Percentiles rank a stretch among this genome's conserved stretches.
phyloP scores from a whole-genome alignment of 1,284 basidiomycete genomes.

The Ceratobasidium sp. region DNA sequence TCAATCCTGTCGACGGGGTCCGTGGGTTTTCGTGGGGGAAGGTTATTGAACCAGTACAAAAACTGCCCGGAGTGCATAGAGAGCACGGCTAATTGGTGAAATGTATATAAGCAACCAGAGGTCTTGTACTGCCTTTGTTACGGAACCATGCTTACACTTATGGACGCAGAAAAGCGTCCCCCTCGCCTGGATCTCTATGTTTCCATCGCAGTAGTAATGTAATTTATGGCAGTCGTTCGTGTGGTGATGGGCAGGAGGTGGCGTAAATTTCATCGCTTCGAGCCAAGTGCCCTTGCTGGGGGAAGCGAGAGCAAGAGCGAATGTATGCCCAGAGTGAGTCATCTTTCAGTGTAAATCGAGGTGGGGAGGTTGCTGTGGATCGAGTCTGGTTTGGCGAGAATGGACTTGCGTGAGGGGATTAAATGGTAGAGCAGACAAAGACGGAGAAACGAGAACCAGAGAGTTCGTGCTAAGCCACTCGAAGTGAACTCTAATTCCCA shows the following conservation, averaged over 20 bases:
- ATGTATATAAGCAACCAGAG: too few relatives aligned
- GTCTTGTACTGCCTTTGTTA: not conserved
- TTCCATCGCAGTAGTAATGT: conserved; percentile 3
- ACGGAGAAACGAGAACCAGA: not conserved
- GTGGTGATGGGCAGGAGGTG: not conserved
- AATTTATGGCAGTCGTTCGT: not conserved
- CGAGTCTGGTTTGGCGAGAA: too few relatives aligned
- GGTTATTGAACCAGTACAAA: not conserved
- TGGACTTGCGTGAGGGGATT: too few relatives aligned
- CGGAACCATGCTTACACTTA: not conserved
- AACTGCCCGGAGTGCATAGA: not conserved
- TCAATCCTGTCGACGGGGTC: not conserved
- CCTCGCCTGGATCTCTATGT: not conserved
- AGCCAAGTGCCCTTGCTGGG: too few relatives aligned
- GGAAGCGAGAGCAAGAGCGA: not conserved
- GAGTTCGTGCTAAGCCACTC: not conserved
- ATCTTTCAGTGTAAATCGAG: not conserved
- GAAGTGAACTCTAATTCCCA: not conserved
- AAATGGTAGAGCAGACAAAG: not conserved
- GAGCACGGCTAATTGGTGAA: not conserved
- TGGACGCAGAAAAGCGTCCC: not conserved
- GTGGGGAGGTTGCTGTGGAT: not conserved
- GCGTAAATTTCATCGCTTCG: too few relatives aligned
- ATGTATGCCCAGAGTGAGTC: not conserved
- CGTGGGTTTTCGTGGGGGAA: not conserved